Evolutionary conservation across 345 rosid species (phyloP), one percentile per base, ranked within the genome.

Genomic region (Populus tremula): DNA sequence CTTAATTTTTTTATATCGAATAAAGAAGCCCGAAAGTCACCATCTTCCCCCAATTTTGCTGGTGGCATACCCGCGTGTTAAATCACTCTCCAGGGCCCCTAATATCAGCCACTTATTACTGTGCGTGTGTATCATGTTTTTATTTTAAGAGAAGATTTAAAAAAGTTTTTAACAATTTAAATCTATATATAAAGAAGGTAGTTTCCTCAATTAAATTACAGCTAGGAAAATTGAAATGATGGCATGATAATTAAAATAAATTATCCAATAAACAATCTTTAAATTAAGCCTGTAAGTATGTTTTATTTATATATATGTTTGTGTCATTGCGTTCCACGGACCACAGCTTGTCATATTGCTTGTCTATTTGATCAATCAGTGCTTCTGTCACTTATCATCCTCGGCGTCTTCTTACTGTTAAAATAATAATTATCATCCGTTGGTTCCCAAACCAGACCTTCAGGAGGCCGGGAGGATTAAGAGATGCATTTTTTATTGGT

Each of bases 401-500:
- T 9, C 43, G 69, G 68, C 71, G 81, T 73, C 66, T 67, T 16
- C 4, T 68, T 53, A 36, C 66, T 45, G n/a, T 61, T 80, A 71
- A 33, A 69, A 77, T 74, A 71, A 77, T 68, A 76, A n/a, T 39
- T 70, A 76, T 71, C 54, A 54, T 71, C 72, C 50, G 67, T 64
- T 63, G 76, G 81, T 78, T 33, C 78, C 71, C 81, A 31, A 82
- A 82, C 79, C 67, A 67, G 59, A 73, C 65, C 63, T 75, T 53
- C 54, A 69, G 20, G 77, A 69, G 20, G 77, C 53, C 69, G 71
- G 88, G 79, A 67, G 69, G 69, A 65, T 45, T 50, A 18, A 54
- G 6, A 63, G 35, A 76, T 38, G 65, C 31, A 71, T 65, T 38
- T 70, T 65, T 43, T 67, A 74, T 73, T 56, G 59, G 70, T 50